phyloP scores from a whole-genome alignment of 352 stramenopile species.

The Halophytophthora polymorphica region DNA sequence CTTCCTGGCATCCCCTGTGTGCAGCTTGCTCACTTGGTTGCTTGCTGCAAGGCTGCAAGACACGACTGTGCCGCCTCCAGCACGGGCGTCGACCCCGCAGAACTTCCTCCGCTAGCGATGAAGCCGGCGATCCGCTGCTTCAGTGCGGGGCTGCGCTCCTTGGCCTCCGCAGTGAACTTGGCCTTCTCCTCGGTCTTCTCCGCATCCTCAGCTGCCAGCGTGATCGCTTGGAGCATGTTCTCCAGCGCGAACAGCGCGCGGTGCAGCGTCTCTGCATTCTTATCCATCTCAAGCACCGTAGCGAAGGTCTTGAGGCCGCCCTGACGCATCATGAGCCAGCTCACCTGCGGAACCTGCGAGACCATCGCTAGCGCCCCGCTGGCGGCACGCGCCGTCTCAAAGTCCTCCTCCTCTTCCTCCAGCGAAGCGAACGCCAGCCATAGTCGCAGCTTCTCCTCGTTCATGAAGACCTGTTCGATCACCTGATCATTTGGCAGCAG shows the following conservation, averaged over 20 bases:
- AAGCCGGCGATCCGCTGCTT: conserved; percentile 37
- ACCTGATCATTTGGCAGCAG: conserved; percentile 92
- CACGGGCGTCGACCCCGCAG: conserved; percentile 16
- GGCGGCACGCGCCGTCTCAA: conserved; percentile 90
- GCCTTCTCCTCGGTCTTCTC: conserved; percentile 44
- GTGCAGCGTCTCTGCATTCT: conserved; percentile 68
- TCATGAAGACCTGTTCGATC: conserved; percentile 91
- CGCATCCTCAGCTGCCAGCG: conserved; percentile 33
- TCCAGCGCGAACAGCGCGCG: conserved; percentile 73
- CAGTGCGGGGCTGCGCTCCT: conserved; percentile 26
- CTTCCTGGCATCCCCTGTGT: not conserved
- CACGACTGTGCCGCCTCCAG: conserved; percentile 52
- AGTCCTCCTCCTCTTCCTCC: conserved; percentile 91
- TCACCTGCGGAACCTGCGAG: conserved; percentile 68
- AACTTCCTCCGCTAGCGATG: conserved; percentile 2
- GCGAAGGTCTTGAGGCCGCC: conserved; percentile 57
- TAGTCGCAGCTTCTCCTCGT: conserved; percentile 91
- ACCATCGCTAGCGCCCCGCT: conserved; percentile 94
- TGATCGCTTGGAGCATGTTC: conserved; percentile 59
- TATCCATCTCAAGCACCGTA: conserved; percentile 43
- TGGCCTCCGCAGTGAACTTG: conserved; percentile 40
- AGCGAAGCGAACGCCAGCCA: conserved; percentile 92
- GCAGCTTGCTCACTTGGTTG: conserved; percentile 12
- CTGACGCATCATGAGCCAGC: conserved; percentile 69
- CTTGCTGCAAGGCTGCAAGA: conserved; percentile 34